These are phyloP conservation scores for Cladochytrium tenue DNA, from an alignment of 371 early-diverging fungal genomes.

Conservation along the genomic window DNA sequence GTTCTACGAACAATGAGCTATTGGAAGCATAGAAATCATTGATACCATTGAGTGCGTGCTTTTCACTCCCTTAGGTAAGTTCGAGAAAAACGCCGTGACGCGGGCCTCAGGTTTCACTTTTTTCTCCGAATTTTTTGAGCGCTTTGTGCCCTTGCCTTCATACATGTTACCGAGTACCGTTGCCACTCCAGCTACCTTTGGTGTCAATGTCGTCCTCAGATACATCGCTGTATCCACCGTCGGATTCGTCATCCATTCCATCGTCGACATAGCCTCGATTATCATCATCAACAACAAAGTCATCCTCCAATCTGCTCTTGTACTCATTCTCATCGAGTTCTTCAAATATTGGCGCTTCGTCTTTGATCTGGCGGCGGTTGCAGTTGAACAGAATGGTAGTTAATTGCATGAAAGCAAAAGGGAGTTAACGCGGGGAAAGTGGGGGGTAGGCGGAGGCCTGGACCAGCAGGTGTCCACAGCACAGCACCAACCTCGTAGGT, in stretches of 20 bases:
- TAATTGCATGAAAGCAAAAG: not conserved
- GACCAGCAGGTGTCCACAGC: not conserved
- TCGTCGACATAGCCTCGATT: slow-evolving; percentile 79
- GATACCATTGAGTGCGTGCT: not conserved
- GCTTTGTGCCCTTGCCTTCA: slow-evolving; percentile 6
- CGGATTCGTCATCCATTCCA: slow-evolving; percentile 57
- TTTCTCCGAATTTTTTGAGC: slow-evolving; percentile 12
- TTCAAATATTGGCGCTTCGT: slow-evolving; percentile 26
- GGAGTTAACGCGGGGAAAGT: not conserved
- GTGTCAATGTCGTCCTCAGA: slow-evolving; percentile 16
- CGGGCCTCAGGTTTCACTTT: slow-evolving; percentile 19
- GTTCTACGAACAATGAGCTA: not conserved
- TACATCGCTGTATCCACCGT: slow-evolving; percentile 31
- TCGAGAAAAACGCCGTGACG: slow-evolving; percentile 30
- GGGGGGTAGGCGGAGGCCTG: not conserved
- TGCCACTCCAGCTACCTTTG: not conserved
- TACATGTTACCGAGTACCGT: not conserved
- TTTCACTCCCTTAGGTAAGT: slow-evolving; percentile 12
- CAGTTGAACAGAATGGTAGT: no score
- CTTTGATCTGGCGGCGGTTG: slow-evolving; percentile 10
- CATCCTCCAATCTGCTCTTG: slow-evolving; percentile 49
- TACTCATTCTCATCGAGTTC: slow-evolving; percentile 58
- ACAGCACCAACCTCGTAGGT: not conserved
- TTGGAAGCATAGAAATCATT: not conserved
- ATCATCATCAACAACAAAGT: slow-evolving; percentile 86